Evolutionary conservation across 495 filamentous ascomycete species (phyloP).

Genomic region (Penicillium flavigenum): DNA sequence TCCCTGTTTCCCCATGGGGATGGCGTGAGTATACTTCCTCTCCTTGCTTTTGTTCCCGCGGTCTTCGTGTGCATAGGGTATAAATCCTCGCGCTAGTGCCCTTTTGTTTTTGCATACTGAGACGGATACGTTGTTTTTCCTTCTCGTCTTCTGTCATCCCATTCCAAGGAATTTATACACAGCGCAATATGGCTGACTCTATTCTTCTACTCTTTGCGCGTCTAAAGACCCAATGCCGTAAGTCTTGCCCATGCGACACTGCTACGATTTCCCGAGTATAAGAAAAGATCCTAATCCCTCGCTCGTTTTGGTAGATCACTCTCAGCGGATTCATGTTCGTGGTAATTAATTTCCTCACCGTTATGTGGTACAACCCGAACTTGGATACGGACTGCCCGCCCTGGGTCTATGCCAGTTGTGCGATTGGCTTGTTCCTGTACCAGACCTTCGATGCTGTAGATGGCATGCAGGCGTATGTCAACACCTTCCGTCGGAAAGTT

Average conservation of each 20-base stretch:
- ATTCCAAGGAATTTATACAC: neutral
- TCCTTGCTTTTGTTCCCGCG: neutral
- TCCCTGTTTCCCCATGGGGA: conserved; percentile 87
- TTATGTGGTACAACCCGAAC: conserved; percentile 95
- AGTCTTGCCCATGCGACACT: conserved; percentile 33
- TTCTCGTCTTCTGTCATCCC: neutral
- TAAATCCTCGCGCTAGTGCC: neutral
- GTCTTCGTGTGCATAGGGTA: neutral
- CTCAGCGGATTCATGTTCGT: conserved; percentile 90
- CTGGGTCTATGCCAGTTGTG: conserved; percentile 94
- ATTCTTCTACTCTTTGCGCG: conserved; percentile 19
- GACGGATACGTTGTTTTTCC: neutral
- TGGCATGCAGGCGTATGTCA: conserved; percentile 81
- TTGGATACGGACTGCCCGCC: conserved; percentile 88
- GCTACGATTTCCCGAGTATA: conserved; percentile 1
- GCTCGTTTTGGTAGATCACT: conserved; percentile 61
- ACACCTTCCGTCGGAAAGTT: conserved; percentile 6
- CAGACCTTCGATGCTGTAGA: conserved; percentile 99
- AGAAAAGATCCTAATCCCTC: conserved; percentile 6
- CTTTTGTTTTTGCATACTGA: neutral
- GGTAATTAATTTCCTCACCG: conserved; percentile 83
- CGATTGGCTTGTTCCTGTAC: conserved; percentile 87
- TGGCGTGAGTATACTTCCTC: conserved; percentile 66
- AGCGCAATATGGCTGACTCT: conserved; percentile 20
- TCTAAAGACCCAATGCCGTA: conserved; percentile 59